Base-by-base conservation (phyloP, 768 basidiomycete genomes). In the Trametes sanguinea region DNA sequence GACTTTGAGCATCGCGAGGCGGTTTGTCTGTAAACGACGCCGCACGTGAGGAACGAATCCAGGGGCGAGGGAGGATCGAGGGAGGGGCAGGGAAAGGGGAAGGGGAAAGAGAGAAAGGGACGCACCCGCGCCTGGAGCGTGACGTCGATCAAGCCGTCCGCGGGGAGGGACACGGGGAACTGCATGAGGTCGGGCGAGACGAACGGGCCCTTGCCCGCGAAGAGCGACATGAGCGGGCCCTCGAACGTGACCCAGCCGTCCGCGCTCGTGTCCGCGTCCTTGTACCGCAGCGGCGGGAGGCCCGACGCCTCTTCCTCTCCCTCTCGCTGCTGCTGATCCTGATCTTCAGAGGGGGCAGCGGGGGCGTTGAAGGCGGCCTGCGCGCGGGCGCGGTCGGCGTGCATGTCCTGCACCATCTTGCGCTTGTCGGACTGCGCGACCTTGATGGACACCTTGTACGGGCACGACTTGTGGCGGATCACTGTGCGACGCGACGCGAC, bases 151-250 rank as follows among this genome's bases (percentile, higher is more conserved):
- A 86, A 72, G 0, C 92, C 91, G 68, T 95, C 91, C 61, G 89
- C 84, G 0, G 91, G 89, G 52, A 88, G 71, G 22, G 90, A 90
- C 3, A 91, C 86, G 0, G 92, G 94, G 69, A 94, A 95, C 29
- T 91, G 85, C 87, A 94, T 88, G 40, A 89, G 79, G 60, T 89
- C 87, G 16, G 88, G 88, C 54, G 61, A 57, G 44, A 90, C 87
- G 73, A 84, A 92, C 5, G 92, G 90, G 17, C 89, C 88, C 73
- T 92, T 88, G 5, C 92, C 92, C 6, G 87, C 90, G 69, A 84
- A 90, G 42, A 91, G 74, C 73, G 83, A 93, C 11, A 88, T 67
- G 29, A 92, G 71, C 11, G 89, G 87, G 59, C 86, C 81, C 39
- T 89, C 83, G 63, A 91, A 83, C 37, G 78, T 82, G 45, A 83